phyloP scores from a whole-genome alignment of 148 eudicot genomes.

The Spergularia marina region DNA sequence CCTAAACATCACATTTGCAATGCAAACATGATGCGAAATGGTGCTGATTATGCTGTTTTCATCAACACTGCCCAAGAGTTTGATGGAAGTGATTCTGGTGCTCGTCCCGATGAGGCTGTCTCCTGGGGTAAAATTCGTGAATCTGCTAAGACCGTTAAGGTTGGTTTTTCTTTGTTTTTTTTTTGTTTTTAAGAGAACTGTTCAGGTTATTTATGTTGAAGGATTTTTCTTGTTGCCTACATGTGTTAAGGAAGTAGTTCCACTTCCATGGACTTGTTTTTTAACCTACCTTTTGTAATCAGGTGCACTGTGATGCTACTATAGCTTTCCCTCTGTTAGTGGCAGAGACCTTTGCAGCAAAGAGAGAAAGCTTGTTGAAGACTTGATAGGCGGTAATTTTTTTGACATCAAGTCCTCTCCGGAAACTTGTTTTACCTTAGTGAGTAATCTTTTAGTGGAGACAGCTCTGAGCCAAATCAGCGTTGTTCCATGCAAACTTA shows the following conservation, averaged over 20 bases:
- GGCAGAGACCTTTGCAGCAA: conserved; percentile 75
- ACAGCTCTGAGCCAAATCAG: no score
- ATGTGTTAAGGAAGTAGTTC: not conserved
- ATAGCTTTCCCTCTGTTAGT: conserved; percentile 77
- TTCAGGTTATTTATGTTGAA: not conserved
- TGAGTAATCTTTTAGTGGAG: no score
- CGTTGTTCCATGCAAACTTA: no score
- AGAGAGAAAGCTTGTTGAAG: conserved; percentile 17
- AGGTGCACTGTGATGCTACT: conserved; percentile 91
- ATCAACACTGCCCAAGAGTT: conserved; percentile 89
- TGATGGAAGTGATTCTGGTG: conserved; percentile 86
- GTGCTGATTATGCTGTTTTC: conserved; percentile 62
- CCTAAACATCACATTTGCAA: conserved; percentile 96
- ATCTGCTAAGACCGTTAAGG: conserved; percentile 82
- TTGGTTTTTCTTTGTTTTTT: conserved; percentile 9
- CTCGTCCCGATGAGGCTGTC: conserved; percentile 40
- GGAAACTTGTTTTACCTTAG: no score
- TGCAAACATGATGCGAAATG: conserved; percentile 87
- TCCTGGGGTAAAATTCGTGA: conserved; percentile 86
- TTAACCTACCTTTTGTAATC: conserved; percentile 1
- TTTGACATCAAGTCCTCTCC: not conserved
- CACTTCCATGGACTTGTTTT: not conserved
- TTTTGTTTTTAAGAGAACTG: not conserved
- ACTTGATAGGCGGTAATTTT: not conserved
- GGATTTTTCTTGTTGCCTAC: not conserved